Conservation (phyloP, 306 rosid genomes). For the Gastrolobium bilobum region DNA sequence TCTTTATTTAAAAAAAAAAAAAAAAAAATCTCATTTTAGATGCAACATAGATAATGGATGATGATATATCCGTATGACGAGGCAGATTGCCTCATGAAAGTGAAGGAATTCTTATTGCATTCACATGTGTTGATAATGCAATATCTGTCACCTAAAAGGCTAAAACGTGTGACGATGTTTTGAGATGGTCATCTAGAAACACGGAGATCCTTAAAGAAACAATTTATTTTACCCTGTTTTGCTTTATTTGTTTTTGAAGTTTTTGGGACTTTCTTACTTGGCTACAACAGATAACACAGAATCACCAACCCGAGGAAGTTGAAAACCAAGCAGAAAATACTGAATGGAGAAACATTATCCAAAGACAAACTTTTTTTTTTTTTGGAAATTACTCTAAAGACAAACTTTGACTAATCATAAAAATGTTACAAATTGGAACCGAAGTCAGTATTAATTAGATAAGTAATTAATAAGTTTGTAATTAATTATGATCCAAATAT, state of each 20-base stretch:
- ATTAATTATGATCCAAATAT: neutral
- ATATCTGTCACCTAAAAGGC: conserved; percentile 20
- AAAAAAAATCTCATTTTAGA: no score
- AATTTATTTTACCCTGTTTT: neutral
- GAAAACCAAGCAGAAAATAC: neutral
- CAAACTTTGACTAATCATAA: neutral
- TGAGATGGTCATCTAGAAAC: neutral
- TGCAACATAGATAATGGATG: conserved; percentile 12
- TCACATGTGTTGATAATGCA: conserved; percentile 22
- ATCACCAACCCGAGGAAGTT: neutral
- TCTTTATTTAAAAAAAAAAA: no score
- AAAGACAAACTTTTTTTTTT: neutral
- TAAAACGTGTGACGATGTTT: conserved; percentile 37
- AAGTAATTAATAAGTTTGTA: neutral
- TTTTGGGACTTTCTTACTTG: neutral
- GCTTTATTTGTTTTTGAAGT: neutral
- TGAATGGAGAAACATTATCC: neutral
- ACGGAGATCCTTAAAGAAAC: neutral
- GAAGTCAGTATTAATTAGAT: neutral
- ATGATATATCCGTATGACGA: conserved; percentile 26
- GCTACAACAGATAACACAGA: neutral
- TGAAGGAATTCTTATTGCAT: neutral
- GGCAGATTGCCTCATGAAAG: conserved; percentile 30
- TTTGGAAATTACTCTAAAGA: neutral
- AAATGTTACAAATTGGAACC: no score